Conservation (phyloP, 768 basidiomycete genomes). For the Boletus reticulatus region DNA sequence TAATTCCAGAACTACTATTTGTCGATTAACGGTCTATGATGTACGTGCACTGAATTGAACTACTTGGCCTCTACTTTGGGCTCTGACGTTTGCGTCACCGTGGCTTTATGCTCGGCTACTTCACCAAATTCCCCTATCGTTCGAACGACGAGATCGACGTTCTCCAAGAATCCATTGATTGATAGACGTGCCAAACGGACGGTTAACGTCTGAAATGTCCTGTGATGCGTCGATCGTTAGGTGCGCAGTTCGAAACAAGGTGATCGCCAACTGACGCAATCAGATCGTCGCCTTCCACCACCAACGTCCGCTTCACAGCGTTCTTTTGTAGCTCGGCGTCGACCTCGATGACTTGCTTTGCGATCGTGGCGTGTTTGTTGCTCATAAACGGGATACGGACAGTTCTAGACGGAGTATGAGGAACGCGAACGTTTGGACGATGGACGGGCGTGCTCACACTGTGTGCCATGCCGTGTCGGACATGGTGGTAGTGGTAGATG, state of each 20-base stretch:
- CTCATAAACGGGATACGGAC: conserved; percentile 78
- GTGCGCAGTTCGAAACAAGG: neutral
- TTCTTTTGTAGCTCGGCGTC: conserved; percentile 82
- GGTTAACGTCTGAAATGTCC: conserved; percentile 75
- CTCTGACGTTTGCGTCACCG: neutral
- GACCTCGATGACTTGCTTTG: conserved; percentile 81
- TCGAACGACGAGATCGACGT: conserved; percentile 79
- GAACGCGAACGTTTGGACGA: neutral
- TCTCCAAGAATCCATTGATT: conserved; percentile 86
- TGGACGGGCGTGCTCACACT: conserved; percentile 39
- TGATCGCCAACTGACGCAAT: conserved; percentile 59
- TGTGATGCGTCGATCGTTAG: conserved; percentile 26
- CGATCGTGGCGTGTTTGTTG: conserved; percentile 72
- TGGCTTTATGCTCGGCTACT: conserved; percentile 42
- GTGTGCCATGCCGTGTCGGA: conserved; percentile 47
- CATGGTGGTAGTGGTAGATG: conserved; percentile 17
- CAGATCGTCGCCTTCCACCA: conserved; percentile 63
- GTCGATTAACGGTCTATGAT: conserved; percentile 15
- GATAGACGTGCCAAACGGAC: conserved; percentile 82
- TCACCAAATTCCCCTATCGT: conserved; percentile 81
- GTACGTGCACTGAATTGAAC: conserved; percentile 12
- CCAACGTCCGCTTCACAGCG: conserved; percentile 71
- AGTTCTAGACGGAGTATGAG: conserved; percentile 41
- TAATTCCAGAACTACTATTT: conserved; percentile 7
- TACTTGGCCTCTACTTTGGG: conserved; percentile 6